Evolutionary conservation across 2,329 filamentous ascomycete genomes (phyloP), one percentile per base, ranked within the genome.

Genomic region (Penicillium freii): DNA sequence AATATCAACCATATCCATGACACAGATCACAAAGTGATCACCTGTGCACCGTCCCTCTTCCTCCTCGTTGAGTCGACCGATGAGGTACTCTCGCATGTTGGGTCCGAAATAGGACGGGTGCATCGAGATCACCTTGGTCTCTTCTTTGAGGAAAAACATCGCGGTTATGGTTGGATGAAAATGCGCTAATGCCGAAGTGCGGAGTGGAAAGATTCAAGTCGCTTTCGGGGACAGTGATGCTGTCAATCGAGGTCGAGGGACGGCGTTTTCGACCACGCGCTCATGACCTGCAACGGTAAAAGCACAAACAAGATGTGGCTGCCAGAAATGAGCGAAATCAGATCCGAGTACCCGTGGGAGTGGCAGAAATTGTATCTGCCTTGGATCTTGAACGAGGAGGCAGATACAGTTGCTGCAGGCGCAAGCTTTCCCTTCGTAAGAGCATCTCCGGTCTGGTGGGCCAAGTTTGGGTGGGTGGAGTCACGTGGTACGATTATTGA

Each of bases 121-220:
- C 71, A 99, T 85, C 67, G 91, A 92, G 70, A 97, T 92, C 72
- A 91, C 89, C 73, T 93, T 92, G 79, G 96, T 92, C 77, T 97
- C 88, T 73, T 96, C 93, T 78, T 96, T 91, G 64, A 99, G 90
- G 81, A 99, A 99, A 78, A 97, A 99, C 94, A 99, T 99, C 76
- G 62, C 60, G 53, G 60, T 21, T 51, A 27, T 59, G 29, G 10
- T 46, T 51, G 39, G 21, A 45, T 36, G n/a, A 42, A 25, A 36
- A 27, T 57, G 54, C 54, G 49, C 49, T 39, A 44, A 29, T 36
- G 15, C 27, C 50, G 27, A 23, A 25, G 8, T 57, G 31, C 10
- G 9, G 13, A 34, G 23, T 39, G 19, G 6, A 42, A 47, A 19
- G 21, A 46, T 40, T 29, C 40, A 13, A 39, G 40, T 51, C 39